These are phyloP conservation scores for Anisogramma anomala DNA, from an alignment of 2,329 filamentous ascomycete species.

Conservation along the genomic window DNA sequence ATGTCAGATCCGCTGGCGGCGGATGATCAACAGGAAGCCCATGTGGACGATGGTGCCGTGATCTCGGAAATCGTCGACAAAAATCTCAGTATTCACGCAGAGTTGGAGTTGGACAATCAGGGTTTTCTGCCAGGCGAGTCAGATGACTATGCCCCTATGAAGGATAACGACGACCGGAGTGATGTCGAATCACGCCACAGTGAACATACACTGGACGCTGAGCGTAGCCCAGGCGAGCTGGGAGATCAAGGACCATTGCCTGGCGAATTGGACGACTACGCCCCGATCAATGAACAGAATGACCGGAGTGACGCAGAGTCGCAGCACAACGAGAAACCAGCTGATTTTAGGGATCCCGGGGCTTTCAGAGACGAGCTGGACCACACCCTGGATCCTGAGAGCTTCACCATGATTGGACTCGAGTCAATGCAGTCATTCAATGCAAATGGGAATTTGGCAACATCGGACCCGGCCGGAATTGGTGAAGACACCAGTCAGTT, in stretches of 20 bases:
- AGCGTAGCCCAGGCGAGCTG: neutral
- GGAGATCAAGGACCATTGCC: slow-evolving; percentile 6
- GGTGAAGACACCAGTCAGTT: slow-evolving; percentile 46
- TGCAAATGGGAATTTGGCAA: slow-evolving; percentile 27
- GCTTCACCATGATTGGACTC: slow-evolving; percentile 49
- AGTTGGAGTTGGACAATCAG: slow-evolving; percentile 4
- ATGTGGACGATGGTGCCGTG: neutral
- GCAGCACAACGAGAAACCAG: slow-evolving; percentile 6
- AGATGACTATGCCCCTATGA: slow-evolving; percentile 6
- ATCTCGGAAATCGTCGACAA: neutral
- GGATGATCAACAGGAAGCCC: neutral
- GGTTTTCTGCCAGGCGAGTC: slow-evolving; percentile 4
- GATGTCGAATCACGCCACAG: slow-evolving; percentile 6
- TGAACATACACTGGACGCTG: neutral
- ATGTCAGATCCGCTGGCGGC: slow-evolving; percentile 11
- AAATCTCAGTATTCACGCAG: neutral
- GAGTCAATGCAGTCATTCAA: slow-evolving; percentile 42
- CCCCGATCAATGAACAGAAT: slow-evolving; percentile 8
- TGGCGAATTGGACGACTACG: slow-evolving; percentile 6
- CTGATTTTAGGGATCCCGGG: slow-evolving; percentile 1
- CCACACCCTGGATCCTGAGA: slow-evolving; percentile 30
- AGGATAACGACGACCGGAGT: slow-evolving; percentile 10
- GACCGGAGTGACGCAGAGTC: slow-evolving; percentile 20
- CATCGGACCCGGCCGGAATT: slow-evolving; percentile 31
- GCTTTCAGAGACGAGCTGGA: slow-evolving; percentile 18